A percentile compares a stretch with the other conserved stretches of the same genome.
Evolutionary conservation across 2,329 filamentous ascomycete genomes (phyloP).

Genomic region (Beauveria medogensis): DNA sequence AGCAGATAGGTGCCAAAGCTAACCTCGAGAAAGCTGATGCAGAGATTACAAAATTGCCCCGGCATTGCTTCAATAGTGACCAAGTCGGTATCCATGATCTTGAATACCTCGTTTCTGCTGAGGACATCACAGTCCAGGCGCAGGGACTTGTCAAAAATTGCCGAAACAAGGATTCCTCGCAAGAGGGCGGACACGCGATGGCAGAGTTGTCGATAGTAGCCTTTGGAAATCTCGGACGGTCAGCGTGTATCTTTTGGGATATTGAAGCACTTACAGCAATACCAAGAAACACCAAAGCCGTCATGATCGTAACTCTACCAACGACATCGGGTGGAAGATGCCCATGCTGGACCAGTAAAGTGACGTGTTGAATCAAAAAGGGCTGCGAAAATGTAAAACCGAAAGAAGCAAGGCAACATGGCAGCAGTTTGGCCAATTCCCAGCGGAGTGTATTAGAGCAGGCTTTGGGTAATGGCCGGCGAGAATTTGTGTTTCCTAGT

Average conservation of each 20-base stretch:
- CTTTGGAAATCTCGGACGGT: not conserved
- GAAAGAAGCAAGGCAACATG: not conserved
- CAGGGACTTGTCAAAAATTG: slow-evolving; percentile 1
- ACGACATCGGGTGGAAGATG: not conserved
- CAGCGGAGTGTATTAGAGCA: not conserved
- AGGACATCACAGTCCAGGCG: not conserved
- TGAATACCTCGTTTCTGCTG: not conserved
- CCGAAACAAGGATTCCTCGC: not conserved
- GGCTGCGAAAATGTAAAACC: slow-evolving; percentile 1
- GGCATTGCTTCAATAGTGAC: not conserved
- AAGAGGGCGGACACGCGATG: not conserved
- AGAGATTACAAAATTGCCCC: not conserved
- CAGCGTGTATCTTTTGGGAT: not conserved
- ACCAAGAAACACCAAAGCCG: not conserved
- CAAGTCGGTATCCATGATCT: not conserved
- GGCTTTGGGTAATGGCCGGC: not conserved
- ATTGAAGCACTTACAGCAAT: not conserved
- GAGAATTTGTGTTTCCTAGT: not conserved
- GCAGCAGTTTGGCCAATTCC: not conserved
- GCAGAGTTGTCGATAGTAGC: not conserved
- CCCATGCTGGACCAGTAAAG: not conserved
- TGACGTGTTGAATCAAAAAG: not conserved
- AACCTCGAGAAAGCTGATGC: not conserved
- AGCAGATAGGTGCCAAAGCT: not conserved
- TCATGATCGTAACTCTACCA: not conserved